phyloP scores from a whole-genome alignment of 352 stramenopile genomes.

The Phytophthora chlamydospora region DNA sequence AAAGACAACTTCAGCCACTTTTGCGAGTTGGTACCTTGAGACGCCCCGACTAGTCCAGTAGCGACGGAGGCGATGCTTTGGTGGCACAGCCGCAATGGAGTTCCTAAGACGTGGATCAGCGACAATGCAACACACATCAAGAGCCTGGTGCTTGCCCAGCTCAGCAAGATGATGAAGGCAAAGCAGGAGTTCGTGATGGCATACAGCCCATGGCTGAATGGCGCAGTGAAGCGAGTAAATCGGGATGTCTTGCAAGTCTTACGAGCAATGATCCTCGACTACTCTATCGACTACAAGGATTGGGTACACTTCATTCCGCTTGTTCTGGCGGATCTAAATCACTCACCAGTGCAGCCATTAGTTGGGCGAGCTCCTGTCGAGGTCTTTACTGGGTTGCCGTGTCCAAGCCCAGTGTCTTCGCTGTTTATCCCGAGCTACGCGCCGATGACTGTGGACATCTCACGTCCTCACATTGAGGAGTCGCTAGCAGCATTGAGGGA shows the following conservation, averaged over 20 bases:
- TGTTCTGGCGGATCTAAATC: neutral
- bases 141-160: constrained; percentile 4
- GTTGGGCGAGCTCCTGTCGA: neutral
- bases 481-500: constrained; percentile 11
- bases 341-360: constrained; percentile 2
- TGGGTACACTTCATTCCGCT: neutral
- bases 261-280: constrained; percentile 1
- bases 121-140: constrained; percentile 11
- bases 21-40: constrained; percentile 14
- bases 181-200: constrained; percentile 8
- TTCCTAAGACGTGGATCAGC: constrained; percentile 14
- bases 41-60: constrained; percentile 2
- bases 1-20: constrained; percentile 23
- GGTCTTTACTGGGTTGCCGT: constrained; percentile 6
- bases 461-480: neutral
- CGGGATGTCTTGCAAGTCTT: constrained; percentile 1
- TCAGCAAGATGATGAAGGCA: constrained; percentile 9
- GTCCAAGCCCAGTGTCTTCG: constrained; percentile 1
- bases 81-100: constrained; percentile 11
- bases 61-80: constrained; percentile 3
- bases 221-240: constrained; percentile 1
- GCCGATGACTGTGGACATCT: constrained; percentile 1
- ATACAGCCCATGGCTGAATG: constrained; percentile 9
- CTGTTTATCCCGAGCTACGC: constrained; percentile 1
- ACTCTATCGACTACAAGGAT: constrained; percentile 5